Conservation (phyloP, 179 eudicot species). For the Camellia oleifera region DNA sequence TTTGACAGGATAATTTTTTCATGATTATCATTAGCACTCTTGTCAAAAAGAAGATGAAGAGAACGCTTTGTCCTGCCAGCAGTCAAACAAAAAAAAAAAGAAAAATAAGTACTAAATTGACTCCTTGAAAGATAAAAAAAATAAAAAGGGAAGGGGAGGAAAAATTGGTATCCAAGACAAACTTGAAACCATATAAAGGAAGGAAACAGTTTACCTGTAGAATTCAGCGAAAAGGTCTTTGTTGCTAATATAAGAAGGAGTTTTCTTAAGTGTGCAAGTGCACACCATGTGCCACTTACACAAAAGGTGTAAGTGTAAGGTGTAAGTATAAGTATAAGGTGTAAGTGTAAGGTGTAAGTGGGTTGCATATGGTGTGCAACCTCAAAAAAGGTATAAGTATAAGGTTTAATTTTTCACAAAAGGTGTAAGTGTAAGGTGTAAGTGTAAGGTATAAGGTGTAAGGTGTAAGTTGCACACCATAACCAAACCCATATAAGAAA, state of each 20-base stretch:
- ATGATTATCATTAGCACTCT: constrained; percentile 49
- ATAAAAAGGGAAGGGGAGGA: not conserved
- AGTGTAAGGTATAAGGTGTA: too few relatives aligned
- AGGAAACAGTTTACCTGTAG: constrained; percentile 28
- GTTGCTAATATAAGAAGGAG: constrained; percentile 44
- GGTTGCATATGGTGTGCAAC: too few relatives aligned
- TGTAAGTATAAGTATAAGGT: too few relatives aligned
- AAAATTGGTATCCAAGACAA: not conserved
- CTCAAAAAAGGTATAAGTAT: too few relatives aligned
- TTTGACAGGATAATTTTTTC: constrained; percentile 41
- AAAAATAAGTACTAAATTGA: not conserved
- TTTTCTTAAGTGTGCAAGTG: too few relatives aligned
- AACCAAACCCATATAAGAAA: too few relatives aligned
- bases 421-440: too few relatives aligned
- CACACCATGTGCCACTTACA: too few relatives aligned
- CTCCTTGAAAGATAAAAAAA: not conserved
- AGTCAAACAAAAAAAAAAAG: not conserved
- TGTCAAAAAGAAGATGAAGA: constrained; percentile 44
- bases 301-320: too few relatives aligned
- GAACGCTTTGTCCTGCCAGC: constrained; percentile 43
- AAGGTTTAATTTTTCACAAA: too few relatives aligned
- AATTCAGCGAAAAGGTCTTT: constrained; percentile 51
- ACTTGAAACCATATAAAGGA: not conserved
- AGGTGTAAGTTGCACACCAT: too few relatives aligned
- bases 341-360: too few relatives aligned